A percentile compares a stretch with the other conserved stretches of the same genome.
Conservation (phyloP, 257 asterid genomes). For the Solanum sejunctum region DNA sequence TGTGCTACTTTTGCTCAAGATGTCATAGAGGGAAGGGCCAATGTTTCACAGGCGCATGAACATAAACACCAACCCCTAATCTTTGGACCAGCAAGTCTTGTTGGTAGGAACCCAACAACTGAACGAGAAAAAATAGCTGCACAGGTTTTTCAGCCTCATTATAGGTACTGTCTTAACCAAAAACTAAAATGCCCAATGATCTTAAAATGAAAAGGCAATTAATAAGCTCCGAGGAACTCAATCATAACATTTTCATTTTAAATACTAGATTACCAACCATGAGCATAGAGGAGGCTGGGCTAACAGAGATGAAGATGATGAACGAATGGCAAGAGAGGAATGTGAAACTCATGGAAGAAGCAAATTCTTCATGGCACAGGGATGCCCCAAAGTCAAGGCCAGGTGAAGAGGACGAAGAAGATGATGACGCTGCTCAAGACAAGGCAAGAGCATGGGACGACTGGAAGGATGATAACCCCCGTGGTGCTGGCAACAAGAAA, state of each 20-base stretch:
- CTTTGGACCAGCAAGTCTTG: conserved; percentile 89
- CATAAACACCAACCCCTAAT: conserved; percentile 90
- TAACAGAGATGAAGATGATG: conserved; percentile 96
- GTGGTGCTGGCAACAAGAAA: conserved; percentile 94
- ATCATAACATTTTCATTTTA: not conserved
- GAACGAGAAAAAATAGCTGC: conserved; percentile 88
- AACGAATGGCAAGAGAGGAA: conserved; percentile 79
- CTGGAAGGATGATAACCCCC: conserved; percentile 98
- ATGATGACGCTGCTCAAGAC: conserved; percentile 80
- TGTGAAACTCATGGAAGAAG: conserved; percentile 73
- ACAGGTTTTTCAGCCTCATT: conserved; percentile 89
- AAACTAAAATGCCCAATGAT: not conserved
- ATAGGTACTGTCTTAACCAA: conserved; percentile 33
- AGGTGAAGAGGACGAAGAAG: conserved; percentile 45
- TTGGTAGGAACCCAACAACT: conserved; percentile 58
- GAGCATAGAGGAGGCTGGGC: conserved; percentile 99
- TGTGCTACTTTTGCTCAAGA: conserved; percentile 98
- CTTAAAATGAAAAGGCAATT: not conserved
- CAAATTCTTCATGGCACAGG: conserved; percentile 77
- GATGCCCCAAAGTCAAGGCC: conserved; percentile 36
- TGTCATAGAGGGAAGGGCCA: conserved; percentile 79
- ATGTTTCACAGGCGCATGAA: conserved; percentile 57
- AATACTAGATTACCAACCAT: conserved; percentile 68
- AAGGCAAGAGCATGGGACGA: conserved; percentile 96
- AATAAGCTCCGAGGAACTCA: not conserved